Evolutionary conservation across 2,329 filamentous ascomycete genomes (phyloP).

Genomic region (Xylariomycetidae sp.): DNA sequence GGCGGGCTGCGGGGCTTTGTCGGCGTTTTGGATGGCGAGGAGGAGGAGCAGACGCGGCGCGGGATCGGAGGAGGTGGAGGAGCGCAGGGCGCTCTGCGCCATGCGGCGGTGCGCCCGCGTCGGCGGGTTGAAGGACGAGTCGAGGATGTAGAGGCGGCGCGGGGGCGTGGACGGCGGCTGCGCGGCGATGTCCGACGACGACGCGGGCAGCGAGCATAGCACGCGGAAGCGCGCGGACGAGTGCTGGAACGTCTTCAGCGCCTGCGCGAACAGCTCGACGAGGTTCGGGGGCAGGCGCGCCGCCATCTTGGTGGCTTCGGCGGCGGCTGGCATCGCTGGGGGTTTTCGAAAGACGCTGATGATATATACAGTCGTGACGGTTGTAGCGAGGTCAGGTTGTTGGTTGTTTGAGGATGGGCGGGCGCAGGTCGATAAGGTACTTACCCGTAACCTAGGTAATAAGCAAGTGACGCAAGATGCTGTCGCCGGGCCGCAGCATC

Average conservation of each 20-base stretch:
- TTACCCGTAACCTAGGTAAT: too few species aligned
- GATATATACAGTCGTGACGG: too few species aligned
- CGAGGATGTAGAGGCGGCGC: constrained; percentile 48
- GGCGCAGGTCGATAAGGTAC: too few species aligned
- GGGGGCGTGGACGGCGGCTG: constrained; percentile 18
- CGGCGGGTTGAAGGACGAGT: constrained; percentile 65
- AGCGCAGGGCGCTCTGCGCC: constrained; percentile 38
- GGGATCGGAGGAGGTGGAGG: too few species aligned
- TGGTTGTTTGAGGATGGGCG: too few species aligned
- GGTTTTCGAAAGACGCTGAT: too few species aligned
- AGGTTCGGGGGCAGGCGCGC: constrained; percentile 22
- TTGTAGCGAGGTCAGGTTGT: too few species aligned
- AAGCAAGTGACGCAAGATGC: too few species aligned
- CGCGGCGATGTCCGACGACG: constrained; percentile 2
- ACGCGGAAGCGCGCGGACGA: constrained; percentile 39
- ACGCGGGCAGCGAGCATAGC: constrained; percentile 32
- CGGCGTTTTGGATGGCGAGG: constrained; percentile 58
- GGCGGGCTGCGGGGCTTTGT: constrained; percentile 62
- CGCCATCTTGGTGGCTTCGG: constrained; percentile 10
- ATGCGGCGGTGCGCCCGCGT: constrained; percentile 56
- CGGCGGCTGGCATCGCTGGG: constrained; percentile 10
- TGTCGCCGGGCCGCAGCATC: too few species aligned
- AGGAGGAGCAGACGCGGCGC: constrained; percentile 52
- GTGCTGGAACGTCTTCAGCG: constrained; percentile 38
- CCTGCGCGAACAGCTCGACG: constrained; percentile 36